Percentiles rank a stretch among this genome's conserved stretches.
These are phyloP conservation scores for Diutina mesorugosa DNA, from an alignment of 1,139 yeast genomes.

Conservation along the genomic window DNA sequence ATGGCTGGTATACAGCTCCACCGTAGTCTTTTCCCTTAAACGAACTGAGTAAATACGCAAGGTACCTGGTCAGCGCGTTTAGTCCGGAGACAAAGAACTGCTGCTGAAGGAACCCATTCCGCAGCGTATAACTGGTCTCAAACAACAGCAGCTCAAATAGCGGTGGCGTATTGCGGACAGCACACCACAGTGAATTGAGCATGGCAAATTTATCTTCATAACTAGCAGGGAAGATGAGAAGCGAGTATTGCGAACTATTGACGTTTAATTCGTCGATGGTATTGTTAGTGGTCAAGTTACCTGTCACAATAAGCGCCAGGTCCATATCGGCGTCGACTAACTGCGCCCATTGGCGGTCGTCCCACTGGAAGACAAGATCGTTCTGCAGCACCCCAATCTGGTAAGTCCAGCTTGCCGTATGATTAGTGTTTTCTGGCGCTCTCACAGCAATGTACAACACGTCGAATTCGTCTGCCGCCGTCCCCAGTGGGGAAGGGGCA, in stretches of 20 bases:
- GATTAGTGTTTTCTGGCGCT: slow-evolving; percentile 29
- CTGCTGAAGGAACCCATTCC: slow-evolving; percentile 38
- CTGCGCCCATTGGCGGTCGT: slow-evolving; percentile 41
- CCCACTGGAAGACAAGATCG: slow-evolving; percentile 62
- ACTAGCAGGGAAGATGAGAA: slow-evolving; percentile 35
- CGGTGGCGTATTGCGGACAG: slow-evolving; percentile 40
- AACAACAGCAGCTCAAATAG: slow-evolving; percentile 13
- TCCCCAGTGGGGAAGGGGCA: slow-evolving; percentile 17
- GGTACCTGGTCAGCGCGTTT: slow-evolving; percentile 47
- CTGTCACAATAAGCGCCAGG: slow-evolving; percentile 58
- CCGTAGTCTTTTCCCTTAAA: slow-evolving; percentile 33
- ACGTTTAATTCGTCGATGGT: slow-evolving; percentile 12
- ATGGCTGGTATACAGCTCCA: slow-evolving; percentile 51
- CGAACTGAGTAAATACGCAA: slow-evolving; percentile 53
- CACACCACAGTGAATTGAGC: slow-evolving; percentile 61
- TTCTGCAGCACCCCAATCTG: slow-evolving; percentile 60
- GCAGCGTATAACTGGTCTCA: slow-evolving; percentile 28
- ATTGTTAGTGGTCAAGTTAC: slow-evolving; percentile 24
- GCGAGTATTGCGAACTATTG: slow-evolving; percentile 23
- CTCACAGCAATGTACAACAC: slow-evolving; percentile 37
- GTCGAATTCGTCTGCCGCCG: slow-evolving; percentile 5
- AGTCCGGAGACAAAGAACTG: slow-evolving; percentile 55
- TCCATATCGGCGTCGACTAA: slow-evolving; percentile 65
- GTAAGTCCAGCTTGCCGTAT: slow-evolving; percentile 38
- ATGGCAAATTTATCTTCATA: slow-evolving; percentile 23